phyloP scores from a whole-genome alignment of 1,284 basidiomycete genomes.

The Vanrija humicola region DNA sequence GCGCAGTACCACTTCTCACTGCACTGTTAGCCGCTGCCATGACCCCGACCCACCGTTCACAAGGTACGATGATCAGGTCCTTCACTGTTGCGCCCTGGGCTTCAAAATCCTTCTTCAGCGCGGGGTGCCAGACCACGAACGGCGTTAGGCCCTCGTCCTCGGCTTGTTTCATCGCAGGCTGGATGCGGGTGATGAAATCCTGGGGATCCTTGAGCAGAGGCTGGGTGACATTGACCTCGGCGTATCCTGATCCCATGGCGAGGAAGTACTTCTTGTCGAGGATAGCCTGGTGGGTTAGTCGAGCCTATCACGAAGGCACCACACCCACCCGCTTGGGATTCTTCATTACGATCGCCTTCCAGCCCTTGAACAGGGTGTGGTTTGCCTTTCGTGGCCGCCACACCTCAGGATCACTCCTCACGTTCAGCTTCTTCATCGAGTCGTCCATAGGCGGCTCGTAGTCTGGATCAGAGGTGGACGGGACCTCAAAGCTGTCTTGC shows the following conservation, averaged over 20 bases:
- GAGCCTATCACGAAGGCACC: rapidly evolving
- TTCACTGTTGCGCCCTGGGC: conserved; percentile 23
- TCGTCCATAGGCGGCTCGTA: conserved; percentile 20
- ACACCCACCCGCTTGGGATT: conserved; percentile 7
- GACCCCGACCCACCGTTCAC: conserved; percentile 17
- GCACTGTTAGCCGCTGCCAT: neutral
- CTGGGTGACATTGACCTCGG: conserved; percentile 31
- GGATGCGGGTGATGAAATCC: conserved; percentile 25
- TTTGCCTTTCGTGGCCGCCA: conserved; percentile 31
- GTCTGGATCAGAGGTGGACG: conserved; percentile 10
- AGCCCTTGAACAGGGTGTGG: conserved; percentile 27
- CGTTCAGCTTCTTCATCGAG: neutral
- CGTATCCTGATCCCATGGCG: conserved; percentile 35
- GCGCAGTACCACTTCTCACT: conserved; percentile 16
- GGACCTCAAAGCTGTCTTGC: conserved; percentile 36
- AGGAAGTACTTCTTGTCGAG: conserved; percentile 28
- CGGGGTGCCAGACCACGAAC: conserved; percentile 23
- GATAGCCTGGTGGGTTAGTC: conserved; percentile 5
- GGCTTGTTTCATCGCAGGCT: conserved; percentile 13
- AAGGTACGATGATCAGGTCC: conserved; percentile 13
- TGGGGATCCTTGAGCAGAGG: conserved; percentile 10
- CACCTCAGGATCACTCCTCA: conserved; percentile 4
- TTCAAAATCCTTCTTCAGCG: conserved; percentile 19
- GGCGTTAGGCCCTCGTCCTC: conserved; percentile 9
- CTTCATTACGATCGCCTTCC: conserved; percentile 30